Conservation (phyloP, 805 yeast genomes). For the Barnettozyma vustinii region DNA sequence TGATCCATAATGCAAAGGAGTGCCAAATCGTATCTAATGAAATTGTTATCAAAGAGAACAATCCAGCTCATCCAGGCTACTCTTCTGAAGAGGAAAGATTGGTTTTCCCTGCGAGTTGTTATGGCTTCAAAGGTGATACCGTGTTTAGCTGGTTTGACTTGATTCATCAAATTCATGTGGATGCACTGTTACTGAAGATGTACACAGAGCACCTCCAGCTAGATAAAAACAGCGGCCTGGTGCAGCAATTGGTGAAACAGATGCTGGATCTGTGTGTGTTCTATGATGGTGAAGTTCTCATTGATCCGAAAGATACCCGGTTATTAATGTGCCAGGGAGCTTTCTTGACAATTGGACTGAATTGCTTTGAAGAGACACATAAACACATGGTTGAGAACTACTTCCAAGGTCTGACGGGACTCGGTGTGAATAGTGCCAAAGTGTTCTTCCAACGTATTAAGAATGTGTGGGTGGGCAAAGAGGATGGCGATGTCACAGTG, state of each 20-base stretch:
- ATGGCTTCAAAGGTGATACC: conserved; percentile 14
- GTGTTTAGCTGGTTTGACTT: conserved; percentile 26
- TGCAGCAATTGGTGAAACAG: conserved; percentile 14
- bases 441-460: conserved; percentile 14
- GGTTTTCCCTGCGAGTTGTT: conserved; percentile 18
- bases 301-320: conserved; percentile 16
- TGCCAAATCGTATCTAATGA: conserved; percentile 18
- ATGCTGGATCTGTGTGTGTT: conserved; percentile 20
- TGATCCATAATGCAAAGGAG: conserved; percentile 25
- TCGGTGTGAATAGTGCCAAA: conserved; percentile 21
- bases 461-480: conserved; percentile 18
- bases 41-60: conserved; percentile 11
- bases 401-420: conserved; percentile 13
- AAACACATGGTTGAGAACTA: conserved; percentile 10
- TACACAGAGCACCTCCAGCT: conserved; percentile 29
- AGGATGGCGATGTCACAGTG: conserved; percentile 10
- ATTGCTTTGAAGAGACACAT: conserved; percentile 12
- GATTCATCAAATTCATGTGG: conserved; percentile 29
- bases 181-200: conserved; percentile 31
- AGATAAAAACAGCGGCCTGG: conserved; percentile 21
- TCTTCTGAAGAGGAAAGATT: not conserved
- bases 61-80: conserved; percentile 21
- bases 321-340: conserved; percentile 23
- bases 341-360: conserved; percentile 17
- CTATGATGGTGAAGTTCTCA: conserved; percentile 5